Evolutionary conservation across 257 asterid genomes (phyloP).

Genomic region (Craterostigma plantagineum): DNA sequence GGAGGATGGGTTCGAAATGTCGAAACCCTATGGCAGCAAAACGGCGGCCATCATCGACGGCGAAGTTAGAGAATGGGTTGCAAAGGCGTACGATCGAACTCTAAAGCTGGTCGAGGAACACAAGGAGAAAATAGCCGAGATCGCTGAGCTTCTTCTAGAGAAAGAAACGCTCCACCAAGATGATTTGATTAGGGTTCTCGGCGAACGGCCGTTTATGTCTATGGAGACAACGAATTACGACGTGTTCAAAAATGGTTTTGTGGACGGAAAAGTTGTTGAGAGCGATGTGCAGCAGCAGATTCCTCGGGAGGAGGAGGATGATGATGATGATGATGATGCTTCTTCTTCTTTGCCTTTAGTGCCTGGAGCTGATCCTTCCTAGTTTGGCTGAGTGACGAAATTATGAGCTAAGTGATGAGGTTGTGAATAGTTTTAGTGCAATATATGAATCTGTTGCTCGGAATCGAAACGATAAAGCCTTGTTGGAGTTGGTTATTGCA

Average conservation of each 20-base stretch:
- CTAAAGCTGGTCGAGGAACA: constrained; percentile 56
- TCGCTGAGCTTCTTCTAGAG: constrained; percentile 65
- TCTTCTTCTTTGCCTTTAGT: too few relatives aligned
- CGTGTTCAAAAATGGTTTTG: constrained; percentile 44
- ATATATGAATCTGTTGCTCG: too few relatives aligned
- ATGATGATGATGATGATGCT: too few relatives aligned
- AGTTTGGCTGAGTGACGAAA: neutral
- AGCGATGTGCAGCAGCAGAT: too few relatives aligned
- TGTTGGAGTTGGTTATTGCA: too few relatives aligned
- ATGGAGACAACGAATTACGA: constrained; percentile 53
- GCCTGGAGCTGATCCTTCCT: constrained; percentile 30
- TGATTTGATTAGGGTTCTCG: constrained; percentile 46
- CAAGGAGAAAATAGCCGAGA: constrained; percentile 43
- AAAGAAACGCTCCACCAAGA: constrained; percentile 77
- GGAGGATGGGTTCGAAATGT: constrained; percentile 26
- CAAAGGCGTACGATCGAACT: constrained; percentile 46
- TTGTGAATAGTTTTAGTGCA: too few relatives aligned
- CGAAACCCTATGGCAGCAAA: constrained; percentile 75
- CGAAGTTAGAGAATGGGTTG: constrained; percentile 70
- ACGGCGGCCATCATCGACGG: constrained; percentile 60
- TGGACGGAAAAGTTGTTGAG: constrained; percentile 23
- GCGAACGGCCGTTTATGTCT: constrained; percentile 53
- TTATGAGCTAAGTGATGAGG: too few relatives aligned
- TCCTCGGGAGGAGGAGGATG: too few relatives aligned
- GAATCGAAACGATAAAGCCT: too few relatives aligned